Base-by-base conservation (phyloP, 768 basidiomycete species). In the Calvatia gigantea region DNA sequence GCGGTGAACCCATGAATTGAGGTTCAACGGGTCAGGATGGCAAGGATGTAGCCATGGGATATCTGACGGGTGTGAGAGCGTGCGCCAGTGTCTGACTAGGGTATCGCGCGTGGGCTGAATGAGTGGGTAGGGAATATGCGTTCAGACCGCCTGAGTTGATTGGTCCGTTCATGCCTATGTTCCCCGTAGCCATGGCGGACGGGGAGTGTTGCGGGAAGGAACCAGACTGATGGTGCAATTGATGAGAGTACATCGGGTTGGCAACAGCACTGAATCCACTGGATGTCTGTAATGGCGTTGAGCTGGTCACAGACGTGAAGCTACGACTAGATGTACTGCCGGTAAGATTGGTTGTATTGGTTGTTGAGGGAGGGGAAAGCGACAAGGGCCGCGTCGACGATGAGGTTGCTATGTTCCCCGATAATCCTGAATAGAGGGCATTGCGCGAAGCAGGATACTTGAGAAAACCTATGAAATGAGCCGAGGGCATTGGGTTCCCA, bases 401-500 rank as follows among this genome's bases (percentile, higher is more conserved):
- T 2, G 57, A 48, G 47, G 28, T 44, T 39, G 45, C 14, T 15
- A 55, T 55, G 37, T n/a, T 39, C 25, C 37, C 37, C 19, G 54
- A 28, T 6, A 45, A 38, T 6, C 54, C 54, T 11, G 43, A 37
- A 23, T 32, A 17, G 11, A 53, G 42, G 5, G 42, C 35, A 14
- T 21, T 23, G 25, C 54, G 54, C n/a, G 45, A 31, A 15, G 35
- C 15, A 29, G 54, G 54, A 19, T 55, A 55, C 33, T 47, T 55
- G 32, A 55, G 74, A 66, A 80, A 80, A 37, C 75, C 78, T 60
- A 82, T 53, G 59, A 91, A 73, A 63, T 85, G 78, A 57, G 81
- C 87, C 45, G 82, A 78, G 14, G 89, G 86, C 69, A 76, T 71
- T 53, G 69, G 65, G 57, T 74, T 74, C 32, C 73, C 71, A 60